Percentiles rank a stretch among this genome's conserved stretches.
Evolutionary conservation across 2,329 filamentous ascomycete genomes (phyloP).

Genomic region (Acarospora socialis): DNA sequence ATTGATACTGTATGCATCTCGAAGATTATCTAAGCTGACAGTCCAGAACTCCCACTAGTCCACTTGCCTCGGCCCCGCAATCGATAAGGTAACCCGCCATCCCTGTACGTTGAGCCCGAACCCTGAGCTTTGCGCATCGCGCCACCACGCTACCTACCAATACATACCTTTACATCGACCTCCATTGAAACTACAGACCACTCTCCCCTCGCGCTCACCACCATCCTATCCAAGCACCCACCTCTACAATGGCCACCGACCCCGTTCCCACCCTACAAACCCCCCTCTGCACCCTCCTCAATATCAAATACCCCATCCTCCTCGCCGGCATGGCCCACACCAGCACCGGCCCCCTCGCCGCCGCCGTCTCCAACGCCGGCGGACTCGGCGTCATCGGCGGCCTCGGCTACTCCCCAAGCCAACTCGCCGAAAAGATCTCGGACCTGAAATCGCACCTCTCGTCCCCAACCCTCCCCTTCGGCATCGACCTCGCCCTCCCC

Average conservation of each 20-base stretch:
- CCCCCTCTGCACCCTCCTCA: slow-evolving; percentile 62
- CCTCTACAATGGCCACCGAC: slow-evolving; percentile 14
- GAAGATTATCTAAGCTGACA: too few relatives aligned
- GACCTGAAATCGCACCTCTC: slow-evolving; percentile 67
- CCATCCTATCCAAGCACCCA: too few relatives aligned
- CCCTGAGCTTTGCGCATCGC: too few relatives aligned
- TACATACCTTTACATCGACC: too few relatives aligned
- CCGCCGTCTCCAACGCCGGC: slow-evolving; percentile 77
- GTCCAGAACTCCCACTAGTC: too few relatives aligned
- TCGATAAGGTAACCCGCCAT: too few relatives aligned
- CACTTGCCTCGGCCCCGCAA: too few relatives aligned
- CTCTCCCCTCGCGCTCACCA: too few relatives aligned
- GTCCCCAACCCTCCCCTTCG: slow-evolving; percentile 62
- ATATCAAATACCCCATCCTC: slow-evolving; percentile 76
- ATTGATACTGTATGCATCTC: too few relatives aligned
- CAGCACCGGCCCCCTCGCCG: slow-evolving; percentile 62
- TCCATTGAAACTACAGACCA: too few relatives aligned
- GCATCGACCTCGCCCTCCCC: slow-evolving; percentile 79
- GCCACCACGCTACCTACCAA: too few relatives aligned
- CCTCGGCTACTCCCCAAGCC: slow-evolving; percentile 51
- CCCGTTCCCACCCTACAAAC: slow-evolving; percentile 46
- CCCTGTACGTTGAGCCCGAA: too few relatives aligned
- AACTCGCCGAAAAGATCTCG: slow-evolving; percentile 66
- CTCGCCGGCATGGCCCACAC: slow-evolving; percentile 90
- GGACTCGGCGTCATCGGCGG: slow-evolving; percentile 54